These are phyloP conservation scores for Bullera alba DNA, from an alignment of 768 basidiomycete species.

Conservation along the genomic window DNA sequence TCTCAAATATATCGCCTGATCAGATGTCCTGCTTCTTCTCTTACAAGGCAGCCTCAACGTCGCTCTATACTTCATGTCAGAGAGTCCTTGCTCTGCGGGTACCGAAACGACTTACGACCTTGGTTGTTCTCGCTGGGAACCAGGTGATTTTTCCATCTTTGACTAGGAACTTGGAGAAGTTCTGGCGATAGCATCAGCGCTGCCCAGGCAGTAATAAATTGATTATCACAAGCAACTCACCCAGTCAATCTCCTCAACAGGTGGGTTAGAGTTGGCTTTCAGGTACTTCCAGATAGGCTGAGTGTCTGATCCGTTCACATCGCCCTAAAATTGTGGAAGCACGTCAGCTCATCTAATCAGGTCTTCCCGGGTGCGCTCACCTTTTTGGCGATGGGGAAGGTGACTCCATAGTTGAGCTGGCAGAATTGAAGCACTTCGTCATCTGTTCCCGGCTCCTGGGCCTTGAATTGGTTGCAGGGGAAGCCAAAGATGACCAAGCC, in stretches of 20 bases:
- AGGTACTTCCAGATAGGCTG: conserved; percentile 45
- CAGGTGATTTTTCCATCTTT: conserved; percentile 42
- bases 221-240: conserved; percentile 12
- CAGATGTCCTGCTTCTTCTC: no score
- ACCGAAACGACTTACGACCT: conserved; percentile 32
- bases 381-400: conserved; percentile 46
- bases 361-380: conserved; percentile 8
- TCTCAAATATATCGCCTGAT: no score
- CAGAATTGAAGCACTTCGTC: conserved; percentile 44
- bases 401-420: conserved; percentile 45
- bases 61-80: conserved; percentile 2
- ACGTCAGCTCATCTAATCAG: not conserved
- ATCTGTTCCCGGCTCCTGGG: conserved; percentile 45
- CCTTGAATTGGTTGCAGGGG: conserved; percentile 46
- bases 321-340: conserved; percentile 21
- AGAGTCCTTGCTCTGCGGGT: not conserved
- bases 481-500: conserved; percentile 45
- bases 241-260: conserved; percentile 44
- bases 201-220: not conserved
- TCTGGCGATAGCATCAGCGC: conserved; percentile 14
- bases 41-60: conserved; percentile 12
- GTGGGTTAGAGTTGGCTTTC: conserved; percentile 37
- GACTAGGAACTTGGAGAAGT: conserved; percentile 44
- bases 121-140: conserved; percentile 39
- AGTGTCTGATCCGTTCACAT: conserved; percentile 45